Base-by-base conservation (phyloP, 1,284 basidiomycete genomes). In the Hemileia vastatrix region DNA sequence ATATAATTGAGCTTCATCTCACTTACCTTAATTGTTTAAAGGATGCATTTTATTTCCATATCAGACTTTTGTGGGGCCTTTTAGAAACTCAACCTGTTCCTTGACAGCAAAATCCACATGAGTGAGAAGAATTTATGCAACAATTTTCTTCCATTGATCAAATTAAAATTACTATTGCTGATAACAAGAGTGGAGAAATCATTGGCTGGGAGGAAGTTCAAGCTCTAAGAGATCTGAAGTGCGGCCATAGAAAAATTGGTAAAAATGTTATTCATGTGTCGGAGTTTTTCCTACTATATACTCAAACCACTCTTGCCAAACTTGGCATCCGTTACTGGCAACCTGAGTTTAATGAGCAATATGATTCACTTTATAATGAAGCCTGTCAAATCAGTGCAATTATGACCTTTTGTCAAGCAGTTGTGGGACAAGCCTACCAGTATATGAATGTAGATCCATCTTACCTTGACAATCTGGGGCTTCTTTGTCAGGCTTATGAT, bases 321-420 rank as follows among this genome's bases (percentile, higher is more conserved):
- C 44, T 58, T 6, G 57, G 57, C 5, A 18, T 58, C 15, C 2
- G 21, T 36, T 15, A 18, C 6, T 58, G 57, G 57, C 31, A 1
- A 13, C 57, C 57, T 6, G 32, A 58, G 27, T 33, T 58, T 21
- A 48, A 58, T 15, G 27, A 49, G 4, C 23, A 8, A 15, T 6
- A 21, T 1, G 32, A 58, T 21, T 50, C 57, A 2, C 45, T 57
- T 3, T 57, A 57, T 47, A 57, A 49, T n/a, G 19, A 15, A 24
- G 56, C 56, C 8, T 44, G 43, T 44, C 18, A 27, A 23, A 57
- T 57, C 8, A 44, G 18, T 9, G 43, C 45, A 18, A 8, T 58
- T 9, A n/a, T 19, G 15, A 50, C 49, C 2, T 58, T 58, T 32
- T n/a, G 47, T 21, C 24, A 58, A 33, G 11, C 8, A 33, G 45